Evolutionary conservation across 495 filamentous ascomycete genomes (phyloP).

Genomic region (Thozetella sp.): DNA sequence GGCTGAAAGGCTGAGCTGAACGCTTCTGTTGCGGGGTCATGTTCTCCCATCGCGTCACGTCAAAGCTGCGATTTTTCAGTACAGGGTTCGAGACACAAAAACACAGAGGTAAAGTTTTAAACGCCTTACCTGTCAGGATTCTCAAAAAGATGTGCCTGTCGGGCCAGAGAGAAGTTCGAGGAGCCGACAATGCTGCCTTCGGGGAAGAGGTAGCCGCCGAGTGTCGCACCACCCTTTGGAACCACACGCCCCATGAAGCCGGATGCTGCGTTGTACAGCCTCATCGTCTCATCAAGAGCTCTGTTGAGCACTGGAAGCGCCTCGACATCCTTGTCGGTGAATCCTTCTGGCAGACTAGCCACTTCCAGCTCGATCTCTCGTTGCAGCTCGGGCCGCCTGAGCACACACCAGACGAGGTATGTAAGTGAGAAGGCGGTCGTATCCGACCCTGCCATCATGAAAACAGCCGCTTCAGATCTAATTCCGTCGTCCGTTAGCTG

Average conservation of each 20-base stretch:
- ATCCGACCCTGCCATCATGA: constrained; percentile 51
- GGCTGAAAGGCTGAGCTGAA: constrained; percentile 54
- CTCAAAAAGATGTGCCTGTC: neutral
- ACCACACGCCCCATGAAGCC: neutral
- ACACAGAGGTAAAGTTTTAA: neutral
- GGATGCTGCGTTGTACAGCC: neutral
- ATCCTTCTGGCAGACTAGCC: constrained; percentile 28
- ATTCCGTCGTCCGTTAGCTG: neutral
- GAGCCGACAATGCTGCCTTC: neutral
- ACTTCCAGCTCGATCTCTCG: constrained; percentile 41
- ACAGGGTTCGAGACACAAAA: neutral
- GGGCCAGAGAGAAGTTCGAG: neutral
- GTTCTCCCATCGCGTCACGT: constrained; percentile 30
- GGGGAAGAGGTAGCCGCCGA: neutral
- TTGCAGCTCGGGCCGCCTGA: constrained; percentile 25
- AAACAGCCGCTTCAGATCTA: constrained; percentile 1
- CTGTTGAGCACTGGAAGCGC: constrained; percentile 45
- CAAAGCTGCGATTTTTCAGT: constrained; percentile 13
- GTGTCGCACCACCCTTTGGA: neutral
- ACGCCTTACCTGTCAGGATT: neutral
- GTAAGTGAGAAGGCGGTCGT: constrained; percentile 50
- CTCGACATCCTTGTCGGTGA: constrained; percentile 34
- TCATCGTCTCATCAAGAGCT: constrained; percentile 50
- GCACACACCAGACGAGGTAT: constrained; percentile 37
- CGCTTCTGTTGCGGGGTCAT: constrained; percentile 52